Evolutionary conservation across 345 rosid species (phyloP), one percentile per base, ranked within the genome.

Genomic region (Citrus sp.): DNA sequence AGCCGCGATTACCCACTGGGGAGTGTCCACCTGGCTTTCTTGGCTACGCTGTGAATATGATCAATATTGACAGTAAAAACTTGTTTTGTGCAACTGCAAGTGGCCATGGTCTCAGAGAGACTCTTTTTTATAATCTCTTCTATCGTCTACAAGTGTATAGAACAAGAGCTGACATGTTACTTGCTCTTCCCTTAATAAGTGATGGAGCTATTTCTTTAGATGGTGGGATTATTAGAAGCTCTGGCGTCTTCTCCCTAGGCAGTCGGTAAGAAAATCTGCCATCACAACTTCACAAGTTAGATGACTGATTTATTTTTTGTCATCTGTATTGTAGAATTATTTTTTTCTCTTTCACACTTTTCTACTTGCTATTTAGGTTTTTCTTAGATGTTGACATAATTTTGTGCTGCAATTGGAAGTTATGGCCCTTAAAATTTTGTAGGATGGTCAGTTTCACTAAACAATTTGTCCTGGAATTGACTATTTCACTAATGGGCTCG

Each of bases 1-100:
- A 90, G 84, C 99, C 99, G 34, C 91, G 88, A 78, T 80, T 92
- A 70, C 91, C 93, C 22, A 88, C 85, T 46, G 99, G 98, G 59
- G 89, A 91, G 73, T 82, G 82, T 65, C 97, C 99, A 28, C 83
- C 89, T 59, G 99, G 98, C 42, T 96, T 96, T 81, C 82, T 96
- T 21, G 99, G 97, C 68, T 94, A 87, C 77, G 99, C 98, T 14
- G 98, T 96, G 82, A 96, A 96, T 75, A 89, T 94, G 99, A 85
- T 96, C 70, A 68, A 89, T 22, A 72, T 96, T 38, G 97, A 94
- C 73, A 78, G 56, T 54, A 81, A 82, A 18, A 83, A 90, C 86
- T 82, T 94, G 80, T 78, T 80, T 70, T 87, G 75, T 86, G 87
- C 90, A 72, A 92, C 96, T 67, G 54, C 84, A 4, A 75, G 76